Conservation (phyloP, 2,329 filamentous ascomycete species). For the Magnaporthiopsis incrustans region DNA sequence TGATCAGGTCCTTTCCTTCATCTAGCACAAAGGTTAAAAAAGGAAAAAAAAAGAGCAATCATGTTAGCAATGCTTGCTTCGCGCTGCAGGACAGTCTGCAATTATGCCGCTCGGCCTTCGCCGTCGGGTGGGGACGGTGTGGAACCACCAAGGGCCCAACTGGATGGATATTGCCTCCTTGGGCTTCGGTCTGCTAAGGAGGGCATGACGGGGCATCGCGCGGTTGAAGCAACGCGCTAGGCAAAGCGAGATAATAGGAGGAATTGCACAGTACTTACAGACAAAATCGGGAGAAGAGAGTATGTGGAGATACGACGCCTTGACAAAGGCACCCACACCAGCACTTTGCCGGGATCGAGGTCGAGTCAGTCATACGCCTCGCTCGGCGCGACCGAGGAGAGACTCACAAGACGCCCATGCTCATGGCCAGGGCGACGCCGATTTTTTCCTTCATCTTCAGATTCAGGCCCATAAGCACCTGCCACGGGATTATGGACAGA, state of each 20-base stretch:
- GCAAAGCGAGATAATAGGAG: not conserved
- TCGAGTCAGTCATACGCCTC: not conserved
- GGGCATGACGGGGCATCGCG: not conserved
- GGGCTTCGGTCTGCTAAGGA: not conserved
- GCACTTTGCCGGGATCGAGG: not conserved
- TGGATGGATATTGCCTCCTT: slow-evolving; percentile 14
- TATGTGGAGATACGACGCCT: not conserved
- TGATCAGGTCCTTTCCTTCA: slow-evolving; percentile 14
- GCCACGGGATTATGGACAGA: slow-evolving; percentile 28
- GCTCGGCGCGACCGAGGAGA: no score
- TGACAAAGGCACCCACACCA: not conserved
- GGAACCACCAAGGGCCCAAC: no score
- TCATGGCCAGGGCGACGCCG: slow-evolving; percentile 26
- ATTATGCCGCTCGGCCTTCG: no score
- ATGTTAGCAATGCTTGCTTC: not conserved
- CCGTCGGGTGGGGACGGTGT: no score
- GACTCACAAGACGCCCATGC: slow-evolving; percentile 17
- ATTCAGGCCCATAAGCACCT: slow-evolving; percentile 18
- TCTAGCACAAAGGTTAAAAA: slow-evolving; percentile 3
- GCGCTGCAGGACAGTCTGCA: no score
- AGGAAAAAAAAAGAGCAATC: not conserved
- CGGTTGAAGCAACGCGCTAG: no score
- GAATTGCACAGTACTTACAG: slow-evolving; percentile 11
- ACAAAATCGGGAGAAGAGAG: not conserved
- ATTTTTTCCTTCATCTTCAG: slow-evolving; percentile 25